Conservation (phyloP, 768 basidiomycete species). For the Mycena galericulata region DNA sequence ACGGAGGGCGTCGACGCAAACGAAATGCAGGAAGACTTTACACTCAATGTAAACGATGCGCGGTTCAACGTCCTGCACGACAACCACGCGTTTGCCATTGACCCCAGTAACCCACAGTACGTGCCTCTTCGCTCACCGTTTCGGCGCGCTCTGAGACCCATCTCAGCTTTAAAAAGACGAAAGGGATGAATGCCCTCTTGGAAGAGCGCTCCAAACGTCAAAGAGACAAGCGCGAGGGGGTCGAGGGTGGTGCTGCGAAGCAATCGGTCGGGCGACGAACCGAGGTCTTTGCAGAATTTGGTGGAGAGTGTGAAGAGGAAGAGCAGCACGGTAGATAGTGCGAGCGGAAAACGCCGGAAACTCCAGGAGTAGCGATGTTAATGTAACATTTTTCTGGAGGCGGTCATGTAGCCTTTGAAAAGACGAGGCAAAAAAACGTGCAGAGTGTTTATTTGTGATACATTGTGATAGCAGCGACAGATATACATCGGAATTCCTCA, state of each 20-base stretch:
- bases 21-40: conserved; percentile 85
- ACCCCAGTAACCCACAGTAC: conserved; percentile 95
- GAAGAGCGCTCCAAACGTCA: conserved; percentile 84
- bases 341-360: conserved; percentile 56
- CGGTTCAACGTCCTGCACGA: conserved; percentile 92
- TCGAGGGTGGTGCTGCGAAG: conserved; percentile 29
- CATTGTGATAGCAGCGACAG: no score
- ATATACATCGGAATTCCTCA: not conserved
- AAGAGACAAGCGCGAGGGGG: conserved; percentile 47
- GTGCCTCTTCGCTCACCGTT: conserved; percentile 45
- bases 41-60: conserved; percentile 86
- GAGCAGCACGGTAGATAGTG: conserved; percentile 50
- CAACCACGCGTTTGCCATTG: conserved; percentile 93
- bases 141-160: conserved; percentile 15
- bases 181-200: conserved; percentile 87
- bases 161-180: conserved; percentile 90
- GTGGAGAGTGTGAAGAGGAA: conserved; percentile 93
- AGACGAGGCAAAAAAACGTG: no score
- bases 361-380: conserved; percentile 39
- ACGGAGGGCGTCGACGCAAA: conserved; percentile 60
- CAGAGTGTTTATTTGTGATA: conserved; percentile 11
- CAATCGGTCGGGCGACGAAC: conserved; percentile 26
- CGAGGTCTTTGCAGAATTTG: conserved; percentile 68
- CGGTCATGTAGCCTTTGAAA: no score
- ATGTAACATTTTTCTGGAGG: no score